Evolutionary conservation across 2,329 filamentous ascomycete genomes (phyloP), one percentile per base, ranked within the genome.

Genomic region (Aspergillus clavatus): DNA sequence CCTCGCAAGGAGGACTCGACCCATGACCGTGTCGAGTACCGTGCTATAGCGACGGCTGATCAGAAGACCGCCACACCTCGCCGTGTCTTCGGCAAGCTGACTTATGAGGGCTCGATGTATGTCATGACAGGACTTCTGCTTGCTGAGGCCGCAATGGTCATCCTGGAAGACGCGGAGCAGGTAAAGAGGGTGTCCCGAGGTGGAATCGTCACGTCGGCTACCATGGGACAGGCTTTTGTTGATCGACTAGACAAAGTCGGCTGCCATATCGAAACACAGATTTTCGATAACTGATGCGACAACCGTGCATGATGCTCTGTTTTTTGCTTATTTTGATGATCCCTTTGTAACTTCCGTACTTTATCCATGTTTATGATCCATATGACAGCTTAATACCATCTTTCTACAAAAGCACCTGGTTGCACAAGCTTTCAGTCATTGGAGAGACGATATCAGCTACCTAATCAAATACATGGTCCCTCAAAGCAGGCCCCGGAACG

Each of bases 181-280:
- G 58, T 72, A 16, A 68, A 60, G 45, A 65, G 65, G 43, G 61
- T 65, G 21, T 65, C 72, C 16, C 63, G 70, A 2, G 67, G 70
- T 16, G 75, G 75, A 4, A 66, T 77, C 35, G 61, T 77, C 14
- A 78, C 75, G 1, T 65, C 75, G 16, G 71, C 72, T 16, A 70
- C 63, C 24, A 44, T 78, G 48, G 75, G 74, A 5, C 68, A 75
- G 54, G 60, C 64, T 5, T 75, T 68, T 51, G 57, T 75, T 28
- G 70, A 72, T 45, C 65, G 71, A 18, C 56, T 77, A 53, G 67
- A 71, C 24, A 67, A 66, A 44, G 65, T 62, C 28, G 72, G 72
- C 2, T 66, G 73, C 36, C 60, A 54, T 28, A 61, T 76, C 42
- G 66, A 72, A 46, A 67, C 63, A 2, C 61, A 61, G 51, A 52